Percentiles rank a stretch among this genome's conserved stretches.
Conservation (phyloP, 2,329 filamentous ascomycete genomes). For the Phialocephala sp. region DNA sequence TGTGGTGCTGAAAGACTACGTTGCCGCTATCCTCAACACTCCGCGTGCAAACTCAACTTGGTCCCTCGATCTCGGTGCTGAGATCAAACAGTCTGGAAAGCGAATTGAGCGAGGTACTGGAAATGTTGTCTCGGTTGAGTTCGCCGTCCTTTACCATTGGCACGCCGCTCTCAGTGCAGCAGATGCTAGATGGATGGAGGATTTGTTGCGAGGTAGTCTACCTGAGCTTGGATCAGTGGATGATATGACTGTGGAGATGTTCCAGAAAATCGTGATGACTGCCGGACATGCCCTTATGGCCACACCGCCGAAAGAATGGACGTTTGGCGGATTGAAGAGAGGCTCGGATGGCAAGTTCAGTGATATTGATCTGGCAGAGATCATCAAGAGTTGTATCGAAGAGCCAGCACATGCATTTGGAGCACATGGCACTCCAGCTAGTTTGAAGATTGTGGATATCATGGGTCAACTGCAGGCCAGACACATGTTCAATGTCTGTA, state of each 20-base stretch:
- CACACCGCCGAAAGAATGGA: slow-evolving; percentile 47
- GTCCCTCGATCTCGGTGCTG: slow-evolving; percentile 51
- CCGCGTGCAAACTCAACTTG: slow-evolving; percentile 52
- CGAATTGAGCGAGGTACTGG: slow-evolving; percentile 50
- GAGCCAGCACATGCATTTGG: slow-evolving; percentile 58
- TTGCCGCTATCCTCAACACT: slow-evolving; percentile 51
- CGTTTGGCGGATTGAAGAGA: slow-evolving; percentile 49
- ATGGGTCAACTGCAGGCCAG: slow-evolving; percentile 54
- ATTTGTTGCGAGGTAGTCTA: slow-evolving; percentile 42
- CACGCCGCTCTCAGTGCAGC: slow-evolving; percentile 51
- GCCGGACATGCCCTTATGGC: slow-evolving; percentile 46
- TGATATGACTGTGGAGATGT: slow-evolving; percentile 49
- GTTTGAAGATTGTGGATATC: slow-evolving; percentile 53
- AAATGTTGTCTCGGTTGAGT: slow-evolving; percentile 53
- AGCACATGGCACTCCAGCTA: slow-evolving; percentile 53
- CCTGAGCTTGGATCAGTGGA: slow-evolving; percentile 50
- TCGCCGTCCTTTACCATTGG: slow-evolving; percentile 54
- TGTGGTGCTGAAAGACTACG: slow-evolving; percentile 53
- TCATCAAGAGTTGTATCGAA: slow-evolving; percentile 53
- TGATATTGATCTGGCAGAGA: slow-evolving; percentile 50
- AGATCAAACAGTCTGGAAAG: slow-evolving; percentile 49
- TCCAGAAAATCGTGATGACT: slow-evolving; percentile 48
- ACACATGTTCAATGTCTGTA: slow-evolving; percentile 55
- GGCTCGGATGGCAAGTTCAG: slow-evolving; percentile 49
- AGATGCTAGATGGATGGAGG: slow-evolving; percentile 53